Base-by-base conservation (phyloP, 108 stramenopile species). In the Nitzschia sp. region DNA sequence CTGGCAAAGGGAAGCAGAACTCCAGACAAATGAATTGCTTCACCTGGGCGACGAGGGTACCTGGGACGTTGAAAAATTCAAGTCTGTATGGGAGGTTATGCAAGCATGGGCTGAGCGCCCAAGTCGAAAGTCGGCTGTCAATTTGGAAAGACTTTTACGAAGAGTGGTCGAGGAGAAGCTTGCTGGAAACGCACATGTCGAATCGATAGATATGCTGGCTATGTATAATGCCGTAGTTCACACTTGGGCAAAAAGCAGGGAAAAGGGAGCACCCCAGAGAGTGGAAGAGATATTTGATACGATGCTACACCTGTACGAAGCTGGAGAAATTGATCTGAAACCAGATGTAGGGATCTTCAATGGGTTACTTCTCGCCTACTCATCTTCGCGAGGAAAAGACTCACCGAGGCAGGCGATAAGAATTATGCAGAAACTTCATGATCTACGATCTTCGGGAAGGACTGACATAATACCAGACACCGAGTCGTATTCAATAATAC, bases 251-350 rank as follows among this genome's bases (percentile, higher is more conserved):
- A 62, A 56, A 31, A 68, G 65, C 17, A 27, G 54, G 32, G 61
- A 63, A 25, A 17, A 31, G 5, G 72, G 67, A 1, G 41, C 58
- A 15, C 26, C 67, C 15, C 29, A 54, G 36, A 32, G 77, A 30
- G 72, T 67, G 21, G 75, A 68, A 33, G 66, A 68, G 23, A 71
- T 77, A 30, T 36, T 77, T 16, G 59, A 66, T 59, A 44, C 48
- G 21, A 77, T 77, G 70, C 52, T 66, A 34, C 35, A 59, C 28
- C 28, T 53, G 8, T 58, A 50, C 34, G 47, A 70, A 34, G 35
- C 23, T 25, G 55, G 58, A 36, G 69, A 64, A 3, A 23, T 32
- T n/a, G 45, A 64, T 55, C 16, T 76, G 21, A 53, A 64, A 27
- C 73, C 73, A 17, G 50, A 55, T 17, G 56, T 61, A 21, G 35